Evolutionary conservation across 1,284 basidiomycete species (phyloP).

Genomic region (Rhodotorula sp.): DNA sequence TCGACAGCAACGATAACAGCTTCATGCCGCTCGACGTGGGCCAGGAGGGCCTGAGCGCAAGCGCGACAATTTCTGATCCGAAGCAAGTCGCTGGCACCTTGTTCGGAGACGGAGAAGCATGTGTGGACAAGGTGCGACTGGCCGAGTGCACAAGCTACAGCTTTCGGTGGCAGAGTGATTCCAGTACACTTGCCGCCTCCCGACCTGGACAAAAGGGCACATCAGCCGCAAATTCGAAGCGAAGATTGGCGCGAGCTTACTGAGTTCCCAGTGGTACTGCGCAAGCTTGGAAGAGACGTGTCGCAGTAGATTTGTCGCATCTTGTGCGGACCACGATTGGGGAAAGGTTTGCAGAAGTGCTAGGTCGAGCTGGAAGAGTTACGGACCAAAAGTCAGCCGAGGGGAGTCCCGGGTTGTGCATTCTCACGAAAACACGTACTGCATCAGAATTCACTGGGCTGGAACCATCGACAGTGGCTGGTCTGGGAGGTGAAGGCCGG

Average conservation of each 20-base stretch:
- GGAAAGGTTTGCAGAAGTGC: no score
- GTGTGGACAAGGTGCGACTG: no score
- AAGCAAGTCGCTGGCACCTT: no score
- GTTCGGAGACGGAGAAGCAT: no score
- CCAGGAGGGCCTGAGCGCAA: no score
- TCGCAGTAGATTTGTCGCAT: no score
- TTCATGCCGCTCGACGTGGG: no score
- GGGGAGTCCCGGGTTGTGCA: not conserved
- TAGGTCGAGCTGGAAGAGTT: no score
- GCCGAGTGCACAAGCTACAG: not conserved
- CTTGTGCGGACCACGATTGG: no score
- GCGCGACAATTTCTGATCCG: no score
- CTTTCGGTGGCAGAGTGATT: not conserved
- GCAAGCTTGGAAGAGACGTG: not conserved
- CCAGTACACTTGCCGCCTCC: not conserved
- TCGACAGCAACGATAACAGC: no score
- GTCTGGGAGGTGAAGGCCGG: not conserved
- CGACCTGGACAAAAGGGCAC: not conserved
- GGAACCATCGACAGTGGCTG: not conserved
- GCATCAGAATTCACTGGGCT: not conserved
- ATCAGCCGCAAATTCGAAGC: not conserved
- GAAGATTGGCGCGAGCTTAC: not conserved
- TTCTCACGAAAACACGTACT: not conserved
- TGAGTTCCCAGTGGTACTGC: not conserved
- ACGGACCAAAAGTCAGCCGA: no score